These are phyloP conservation scores for Penicillium brevicompactum DNA, from an alignment of 2,329 filamentous ascomycete species.

Conservation along the genomic window DNA sequence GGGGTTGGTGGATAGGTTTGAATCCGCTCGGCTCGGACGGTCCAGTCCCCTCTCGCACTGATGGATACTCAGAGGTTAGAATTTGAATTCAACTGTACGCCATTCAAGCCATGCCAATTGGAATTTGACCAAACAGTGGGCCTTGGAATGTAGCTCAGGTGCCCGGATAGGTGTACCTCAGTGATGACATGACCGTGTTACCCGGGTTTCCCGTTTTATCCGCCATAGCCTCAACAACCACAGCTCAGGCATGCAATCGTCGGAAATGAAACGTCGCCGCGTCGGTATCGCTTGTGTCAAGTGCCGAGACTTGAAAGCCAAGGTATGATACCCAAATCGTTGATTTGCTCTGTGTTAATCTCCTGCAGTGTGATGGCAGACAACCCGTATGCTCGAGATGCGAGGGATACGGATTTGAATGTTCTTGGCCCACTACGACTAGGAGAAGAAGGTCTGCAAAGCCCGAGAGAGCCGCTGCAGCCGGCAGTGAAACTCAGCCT, in stretches of 20 bases:
- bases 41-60: too few species aligned
- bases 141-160: not conserved
- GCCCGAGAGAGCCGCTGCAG: not conserved
- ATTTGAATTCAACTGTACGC: too few species aligned
- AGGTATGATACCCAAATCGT: slow-evolving; percentile 14
- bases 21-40: too few species aligned
- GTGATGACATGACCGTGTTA: not conserved
- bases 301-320: slow-evolving; percentile 27
- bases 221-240: not conserved
- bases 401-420: slow-evolving; percentile 31
- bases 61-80: too few species aligned
- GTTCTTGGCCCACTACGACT: slow-evolving; percentile 25
- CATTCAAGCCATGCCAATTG: not conserved
- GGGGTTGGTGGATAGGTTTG: too few species aligned
- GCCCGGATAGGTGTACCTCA: slow-evolving; percentile 34
- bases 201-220: not conserved
- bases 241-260: not conserved
- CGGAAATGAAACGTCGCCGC: slow-evolving; percentile 19
- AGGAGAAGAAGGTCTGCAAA: not conserved
- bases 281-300: slow-evolving; percentile 27
- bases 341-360: not conserved
- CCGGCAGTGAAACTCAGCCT: not conserved
- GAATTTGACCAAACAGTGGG: not conserved
- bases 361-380: slow-evolving; percentile 29
- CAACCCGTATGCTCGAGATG: slow-evolving; percentile 31